Evolutionary conservation across 1,284 basidiomycete species (phyloP), one percentile per base, ranked within the genome.

Genomic region (Garcileccinum viscosum): DNA sequence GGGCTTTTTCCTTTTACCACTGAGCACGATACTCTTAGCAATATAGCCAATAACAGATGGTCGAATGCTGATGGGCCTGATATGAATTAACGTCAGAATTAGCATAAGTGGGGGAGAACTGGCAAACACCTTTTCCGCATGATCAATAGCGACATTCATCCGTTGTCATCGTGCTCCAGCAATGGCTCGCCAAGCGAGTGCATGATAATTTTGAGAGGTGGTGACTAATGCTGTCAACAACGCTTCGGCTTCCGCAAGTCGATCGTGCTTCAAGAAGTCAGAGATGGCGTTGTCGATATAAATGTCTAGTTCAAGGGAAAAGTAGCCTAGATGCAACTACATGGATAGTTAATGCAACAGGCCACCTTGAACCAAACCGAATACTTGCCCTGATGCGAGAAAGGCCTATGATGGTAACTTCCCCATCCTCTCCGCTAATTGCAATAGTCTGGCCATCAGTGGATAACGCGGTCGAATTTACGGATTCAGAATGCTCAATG

Each of bases 21-120:
- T 24, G 8, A 63, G 62, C 4, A 40, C 62, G 4, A 63, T 44
- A 11, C 62, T 63, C 42, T 50, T 63, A 9, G 62, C 32, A 50
- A 63, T 63, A 44, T 63, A 63, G 3, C 37, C 62, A 9, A 63
- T 24, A 15, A 63, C 32, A 19, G 62, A 50, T 19, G 62, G 62
- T 14, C 3, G 33, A 4, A 50, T 63, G 24, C 15, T 19, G 15
- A 63, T 37, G 8, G 44, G 50, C 62, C 50, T 42, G 8, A n/a
- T 50, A 33, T 24, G 19, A 19, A 19, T 27, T 2, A 37, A n/a
- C 6, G n/a, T 50, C 14, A 30, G 9, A 11, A 12, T 40, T 12
- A 35, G 2, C 15, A 9, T 11, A 37, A 37, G 58, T 22, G 24
- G 40, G 53, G 24, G 19, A 9, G 35, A 24, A 19, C 8, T 4